phyloP scores from a whole-genome alignment of 78 protist species.

The Mantamonas sphyraenae region DNA sequence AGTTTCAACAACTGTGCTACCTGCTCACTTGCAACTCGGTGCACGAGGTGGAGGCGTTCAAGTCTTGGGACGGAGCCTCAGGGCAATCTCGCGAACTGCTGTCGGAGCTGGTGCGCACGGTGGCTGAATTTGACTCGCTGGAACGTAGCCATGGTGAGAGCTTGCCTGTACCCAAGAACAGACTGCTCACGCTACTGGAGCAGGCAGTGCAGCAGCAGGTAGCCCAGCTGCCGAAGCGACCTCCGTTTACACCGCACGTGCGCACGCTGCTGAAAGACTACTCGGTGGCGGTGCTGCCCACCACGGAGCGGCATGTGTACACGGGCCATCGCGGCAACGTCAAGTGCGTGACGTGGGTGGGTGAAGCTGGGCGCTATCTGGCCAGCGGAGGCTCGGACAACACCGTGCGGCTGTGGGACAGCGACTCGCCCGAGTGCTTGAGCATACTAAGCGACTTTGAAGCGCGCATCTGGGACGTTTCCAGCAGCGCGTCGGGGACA shows the following conservation, averaged over 20 bases:
- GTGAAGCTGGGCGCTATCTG: conserved; percentile 28
- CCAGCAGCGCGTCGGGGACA: not conserved
- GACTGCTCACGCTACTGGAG: conserved; percentile 31
- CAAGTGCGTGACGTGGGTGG: conserved; percentile 59
- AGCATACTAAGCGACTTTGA: conserved; percentile 30
- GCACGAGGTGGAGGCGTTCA: conserved; percentile 42
- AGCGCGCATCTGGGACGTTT: conserved; percentile 47
- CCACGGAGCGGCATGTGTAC: conserved; percentile 19
- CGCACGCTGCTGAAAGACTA: conserved; percentile 54
- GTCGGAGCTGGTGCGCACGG: not conserved
- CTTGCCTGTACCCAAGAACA: not conserved
- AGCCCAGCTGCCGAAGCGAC: too few species aligned
- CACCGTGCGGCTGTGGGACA: conserved; percentile 29
- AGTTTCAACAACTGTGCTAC: conserved; percentile 66
- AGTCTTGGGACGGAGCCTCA: not conserved
- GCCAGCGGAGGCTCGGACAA: conserved; percentile 50
- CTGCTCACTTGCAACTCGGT: conserved; percentile 55
- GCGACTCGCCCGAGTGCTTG: conserved; percentile 24
- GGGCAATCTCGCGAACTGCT: not conserved
- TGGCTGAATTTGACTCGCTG: conserved; percentile 8
- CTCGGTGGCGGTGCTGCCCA: conserved; percentile 56
- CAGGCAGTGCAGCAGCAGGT: too few species aligned
- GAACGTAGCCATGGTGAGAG: conserved; percentile 37
- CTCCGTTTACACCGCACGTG: too few species aligned
- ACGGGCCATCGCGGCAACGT: conserved; percentile 63